phyloP scores from a whole-genome alignment of 352 stramenopile genomes.

The Globisporangium emineosum region DNA sequence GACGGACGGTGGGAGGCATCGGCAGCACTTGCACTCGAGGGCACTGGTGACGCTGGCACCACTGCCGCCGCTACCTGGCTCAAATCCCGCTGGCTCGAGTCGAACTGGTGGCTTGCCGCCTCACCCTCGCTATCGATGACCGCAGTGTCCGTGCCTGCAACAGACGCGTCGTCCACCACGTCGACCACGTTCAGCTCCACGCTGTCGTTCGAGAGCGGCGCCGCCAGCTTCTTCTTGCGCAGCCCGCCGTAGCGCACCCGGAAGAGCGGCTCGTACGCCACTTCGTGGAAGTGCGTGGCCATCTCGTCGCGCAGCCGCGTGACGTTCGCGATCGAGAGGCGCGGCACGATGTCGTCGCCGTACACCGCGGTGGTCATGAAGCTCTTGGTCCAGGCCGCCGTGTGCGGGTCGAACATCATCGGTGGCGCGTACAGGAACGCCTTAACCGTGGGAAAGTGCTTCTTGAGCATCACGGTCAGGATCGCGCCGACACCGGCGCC shows the following conservation, averaged over 20 bases:
- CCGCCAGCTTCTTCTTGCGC: conserved; percentile 35
- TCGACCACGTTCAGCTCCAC: conserved; percentile 3
- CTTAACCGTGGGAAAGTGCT: conserved; percentile 47
- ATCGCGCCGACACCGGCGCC: conserved; percentile 74
- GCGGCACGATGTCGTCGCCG: conserved; percentile 67
- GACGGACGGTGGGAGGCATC: not conserved
- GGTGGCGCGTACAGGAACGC: conserved; percentile 66
- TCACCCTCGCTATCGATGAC: conserved; percentile 8
- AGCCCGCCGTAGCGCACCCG: conserved; percentile 51
- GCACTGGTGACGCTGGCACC: not conserved
- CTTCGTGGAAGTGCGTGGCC: conserved; percentile 56
- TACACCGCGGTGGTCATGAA: conserved; percentile 75
- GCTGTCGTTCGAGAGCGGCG: conserved; percentile 11
- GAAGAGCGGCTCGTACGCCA: conserved; percentile 58
- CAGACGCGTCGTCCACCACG: not conserved
- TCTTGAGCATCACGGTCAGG: conserved; percentile 56
- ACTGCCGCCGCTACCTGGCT: not conserved
- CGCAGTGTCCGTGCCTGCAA: not conserved
- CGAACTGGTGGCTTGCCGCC: conserved; percentile 2
- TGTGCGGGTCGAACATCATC: conserved; percentile 61
- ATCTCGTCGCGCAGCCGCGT: conserved; percentile 67
- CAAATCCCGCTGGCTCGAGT: conserved; percentile 10
- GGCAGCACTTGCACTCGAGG: not conserved
- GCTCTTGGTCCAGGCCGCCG: conserved; percentile 51
- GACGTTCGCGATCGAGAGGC: conserved; percentile 66